Percentiles rank a stretch among this genome's conserved stretches.
phyloP scores from a whole-genome alignment of 148 eudicot species.

The Pharnaceum exiguum region DNA sequence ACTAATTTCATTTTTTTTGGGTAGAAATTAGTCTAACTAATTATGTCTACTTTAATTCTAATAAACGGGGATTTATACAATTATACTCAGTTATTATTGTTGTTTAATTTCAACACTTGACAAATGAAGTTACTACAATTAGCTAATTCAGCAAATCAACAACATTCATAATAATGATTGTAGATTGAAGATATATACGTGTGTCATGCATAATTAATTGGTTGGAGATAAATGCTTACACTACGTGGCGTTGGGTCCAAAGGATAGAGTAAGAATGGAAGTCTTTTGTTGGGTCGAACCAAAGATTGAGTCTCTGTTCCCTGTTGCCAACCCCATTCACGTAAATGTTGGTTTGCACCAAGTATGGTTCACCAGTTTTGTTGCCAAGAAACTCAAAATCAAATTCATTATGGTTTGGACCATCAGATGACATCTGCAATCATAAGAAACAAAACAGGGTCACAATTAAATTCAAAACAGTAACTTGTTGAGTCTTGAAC shows the following conservation, averaged over 20 bases:
- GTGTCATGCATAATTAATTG: neutral
- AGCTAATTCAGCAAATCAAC: neutral
- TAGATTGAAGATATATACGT: neutral
- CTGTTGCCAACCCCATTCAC: constrained; percentile 86
- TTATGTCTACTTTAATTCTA: no score
- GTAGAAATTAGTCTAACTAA: no score
- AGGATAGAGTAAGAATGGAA: constrained; percentile 65
- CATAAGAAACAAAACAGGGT: neutral
- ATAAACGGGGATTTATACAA: no score
- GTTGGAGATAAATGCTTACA: constrained; percentile 39
- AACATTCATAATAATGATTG: neutral
- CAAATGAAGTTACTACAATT: no score
- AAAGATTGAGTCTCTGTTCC: constrained; percentile 74
- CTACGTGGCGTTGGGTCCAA: constrained; percentile 77
- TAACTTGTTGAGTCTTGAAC: no score
- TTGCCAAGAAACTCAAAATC: constrained; percentile 94
- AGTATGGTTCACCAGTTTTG: constrained; percentile 76
- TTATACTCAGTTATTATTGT: no score
- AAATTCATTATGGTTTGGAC: constrained; percentile 75
- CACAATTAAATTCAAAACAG: neutral
- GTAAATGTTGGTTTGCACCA: constrained; percentile 76
- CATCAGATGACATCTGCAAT: constrained; percentile 84
- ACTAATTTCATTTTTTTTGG: no score
- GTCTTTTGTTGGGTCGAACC: constrained; percentile 83
- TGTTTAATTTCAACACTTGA: no score